These are phyloP conservation scores for Nigrospora oryzae DNA, from an alignment of 2,329 filamentous ascomycete species.

Conservation along the genomic window DNA sequence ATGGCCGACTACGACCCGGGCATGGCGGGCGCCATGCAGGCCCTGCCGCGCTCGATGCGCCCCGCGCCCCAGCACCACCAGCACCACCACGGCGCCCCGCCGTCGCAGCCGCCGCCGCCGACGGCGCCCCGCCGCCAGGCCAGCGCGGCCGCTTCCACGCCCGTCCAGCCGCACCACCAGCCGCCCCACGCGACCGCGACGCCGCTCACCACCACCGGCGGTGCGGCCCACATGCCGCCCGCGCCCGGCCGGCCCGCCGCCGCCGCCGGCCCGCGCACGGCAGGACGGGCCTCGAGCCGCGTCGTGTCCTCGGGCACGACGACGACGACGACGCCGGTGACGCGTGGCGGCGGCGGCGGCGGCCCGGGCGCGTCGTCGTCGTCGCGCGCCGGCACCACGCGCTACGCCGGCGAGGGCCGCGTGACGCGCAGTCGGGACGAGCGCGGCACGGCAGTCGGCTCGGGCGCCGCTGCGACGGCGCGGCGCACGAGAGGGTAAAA, in stretches of 20 bases:
- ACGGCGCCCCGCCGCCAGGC: neutral
- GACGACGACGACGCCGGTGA: neutral
- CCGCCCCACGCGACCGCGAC: neutral
- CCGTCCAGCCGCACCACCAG: neutral
- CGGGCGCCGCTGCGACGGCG: neutral
- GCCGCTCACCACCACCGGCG: neutral
- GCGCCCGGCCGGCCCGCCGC: neutral
- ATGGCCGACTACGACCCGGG: slow-evolving; percentile 19
- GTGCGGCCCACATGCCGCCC: neutral
- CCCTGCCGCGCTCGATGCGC: slow-evolving; percentile 3
- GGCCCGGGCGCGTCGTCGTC: slow-evolving; percentile 1
- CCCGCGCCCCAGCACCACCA: neutral
- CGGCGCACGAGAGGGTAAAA: neutral
- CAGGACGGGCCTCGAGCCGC: neutral
- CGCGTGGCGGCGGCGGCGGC: neutral
- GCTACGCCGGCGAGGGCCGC: slow-evolving; percentile 7
- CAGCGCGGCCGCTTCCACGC: neutral
- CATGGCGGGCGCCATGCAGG: slow-evolving; percentile 8
- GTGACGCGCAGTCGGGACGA: slow-evolving; percentile 21
- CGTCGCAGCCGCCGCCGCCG: neutral
- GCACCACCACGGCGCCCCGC: neutral
- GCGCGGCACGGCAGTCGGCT: slow-evolving; percentile 8
- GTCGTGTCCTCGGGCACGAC: neutral
- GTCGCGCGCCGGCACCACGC: slow-evolving; percentile 1
- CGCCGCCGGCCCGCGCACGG: neutral